Conservation (phyloP, 257 asterid species). For the Ophiorrhiza pumila region DNA sequence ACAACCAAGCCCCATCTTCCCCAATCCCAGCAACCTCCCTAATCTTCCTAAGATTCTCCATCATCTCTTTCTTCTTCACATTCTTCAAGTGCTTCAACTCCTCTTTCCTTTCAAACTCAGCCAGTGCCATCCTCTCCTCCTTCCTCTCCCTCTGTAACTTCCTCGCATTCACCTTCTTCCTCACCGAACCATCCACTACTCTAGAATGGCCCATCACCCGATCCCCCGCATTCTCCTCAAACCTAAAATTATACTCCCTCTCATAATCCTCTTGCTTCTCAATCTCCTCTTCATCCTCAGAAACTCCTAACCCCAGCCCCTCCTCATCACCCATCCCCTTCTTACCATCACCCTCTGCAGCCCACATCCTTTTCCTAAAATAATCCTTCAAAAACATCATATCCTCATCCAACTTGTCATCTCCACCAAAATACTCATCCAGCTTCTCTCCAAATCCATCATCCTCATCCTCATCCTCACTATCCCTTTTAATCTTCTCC, state of each 20-base stretch:
- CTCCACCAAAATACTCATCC: conserved; percentile 65
- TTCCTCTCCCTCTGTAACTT: conserved; percentile 81
- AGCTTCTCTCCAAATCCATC: conserved; percentile 42
- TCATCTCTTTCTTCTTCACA: conserved; percentile 76
- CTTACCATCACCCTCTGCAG: conserved; percentile 22
- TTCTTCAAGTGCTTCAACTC: conserved; percentile 84
- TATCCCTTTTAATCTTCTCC: conserved; percentile 36
- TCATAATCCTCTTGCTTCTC: conserved; percentile 83
- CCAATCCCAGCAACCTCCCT: conserved; percentile 70
- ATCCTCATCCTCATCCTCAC: conserved; percentile 30
- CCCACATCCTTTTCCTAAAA: conserved; percentile 64
- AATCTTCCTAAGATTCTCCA: conserved; percentile 74
- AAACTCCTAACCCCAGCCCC: conserved; percentile 35
- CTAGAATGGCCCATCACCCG: conserved; percentile 70
- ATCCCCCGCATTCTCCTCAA: conserved; percentile 78
- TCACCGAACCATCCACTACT: conserved; percentile 78
- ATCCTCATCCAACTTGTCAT: conserved; percentile 58
- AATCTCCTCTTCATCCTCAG: conserved; percentile 69
- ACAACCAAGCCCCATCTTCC: conserved; percentile 34
- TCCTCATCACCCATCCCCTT: conserved; percentile 29
- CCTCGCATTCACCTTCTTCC: conserved; percentile 65
- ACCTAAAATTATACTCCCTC: conserved; percentile 67
- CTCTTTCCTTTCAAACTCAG: conserved; percentile 64
- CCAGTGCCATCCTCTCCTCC: conserved; percentile 66
- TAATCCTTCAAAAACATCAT: conserved; percentile 54